Evolutionary conservation across 2,329 filamentous ascomycete species (phyloP), one percentile per base, ranked within the genome.

Genomic region (Raffaelea arxii): DNA sequence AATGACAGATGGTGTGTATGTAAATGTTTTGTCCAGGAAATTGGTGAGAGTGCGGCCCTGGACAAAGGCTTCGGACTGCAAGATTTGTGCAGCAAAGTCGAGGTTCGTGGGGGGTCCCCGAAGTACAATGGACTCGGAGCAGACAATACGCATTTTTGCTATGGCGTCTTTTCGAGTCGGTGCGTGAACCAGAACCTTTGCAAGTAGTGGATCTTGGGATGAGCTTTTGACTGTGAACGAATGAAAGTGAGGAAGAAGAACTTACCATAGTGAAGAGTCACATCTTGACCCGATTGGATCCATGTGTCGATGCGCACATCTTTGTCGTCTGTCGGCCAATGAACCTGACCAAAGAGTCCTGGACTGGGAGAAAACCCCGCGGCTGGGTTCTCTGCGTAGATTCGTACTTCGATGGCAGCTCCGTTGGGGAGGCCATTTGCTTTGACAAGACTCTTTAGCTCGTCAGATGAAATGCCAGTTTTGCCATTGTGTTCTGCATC

Each of bases 271-370:
- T 36, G 32, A 36, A 36, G 32, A 16, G 14, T 36, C 14, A 36
- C 19, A n/a, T 36, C 32, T n/a, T 36, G 32, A 10, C 79, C 79
- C 2, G 70, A 71, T 46, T 72, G 68, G 1, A 82, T 67, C 78
- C 79, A 84, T 0, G 78, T 82, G 53, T 84, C 80, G 23, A 84
- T 69, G 4, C 80, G 69, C 22, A 71, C 65, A 4, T 66, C 66
- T n/a, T n/a, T n/a, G 0, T 66, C 53, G 0, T 67, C 57, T 12
- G 68, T 55, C n/a, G 73, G 68, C 69, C 77, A 82, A 16, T 67
- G 54, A 0, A 84, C 73, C 21, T 72, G 63, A 37, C 79, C 77
- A 2, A 84, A 59, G 1, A 72, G 60, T 2, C 80, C 81, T 0
- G 80, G 72, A 10, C 71, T 75, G 2, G 80, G 80, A 0, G 71